A percentile compares a stretch with the other conserved stretches of the same genome.
These are phyloP conservation scores for Phytophthora chlamydospora DNA, from an alignment of 352 stramenopile species.

Conservation along the genomic window DNA sequence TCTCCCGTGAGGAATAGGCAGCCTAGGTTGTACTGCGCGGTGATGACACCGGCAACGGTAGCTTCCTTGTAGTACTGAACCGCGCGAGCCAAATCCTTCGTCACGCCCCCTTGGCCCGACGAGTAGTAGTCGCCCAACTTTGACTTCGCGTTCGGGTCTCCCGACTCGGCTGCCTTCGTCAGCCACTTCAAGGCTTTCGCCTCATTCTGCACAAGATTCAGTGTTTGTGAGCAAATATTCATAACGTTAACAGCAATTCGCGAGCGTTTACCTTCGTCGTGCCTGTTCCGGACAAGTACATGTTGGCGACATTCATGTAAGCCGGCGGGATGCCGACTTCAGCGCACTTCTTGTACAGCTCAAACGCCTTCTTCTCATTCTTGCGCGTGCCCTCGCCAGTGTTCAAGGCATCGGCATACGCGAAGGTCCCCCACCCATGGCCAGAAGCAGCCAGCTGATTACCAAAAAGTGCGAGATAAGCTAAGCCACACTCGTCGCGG, in stretches of 20 bases:
- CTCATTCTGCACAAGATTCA: conserved; percentile 55
- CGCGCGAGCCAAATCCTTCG: conserved; percentile 57
- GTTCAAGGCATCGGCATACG: conserved; percentile 78
- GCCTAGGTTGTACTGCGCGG: conserved; percentile 82
- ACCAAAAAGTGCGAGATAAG: not conserved
- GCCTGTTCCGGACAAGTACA: conserved; percentile 75
- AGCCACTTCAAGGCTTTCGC: conserved; percentile 73
- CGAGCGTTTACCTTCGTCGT: conserved; percentile 60
- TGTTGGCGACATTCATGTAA: conserved; percentile 85
- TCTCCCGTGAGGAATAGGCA: conserved; percentile 76
- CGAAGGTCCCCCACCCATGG: conserved; percentile 82
- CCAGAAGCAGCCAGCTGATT: conserved; percentile 55
- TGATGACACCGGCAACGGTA: conserved; percentile 56
- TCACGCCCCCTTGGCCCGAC: conserved; percentile 56
- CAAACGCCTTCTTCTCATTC: conserved; percentile 80
- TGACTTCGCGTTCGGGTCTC: conserved; percentile 78
- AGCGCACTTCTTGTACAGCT: conserved; percentile 75
- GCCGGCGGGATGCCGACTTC: conserved; percentile 68
- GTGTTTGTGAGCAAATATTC: not conserved
- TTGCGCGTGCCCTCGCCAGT: conserved; percentile 78
- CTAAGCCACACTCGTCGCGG: not conserved
- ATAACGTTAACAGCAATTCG: not conserved
- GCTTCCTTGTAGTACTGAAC: conserved; percentile 78
- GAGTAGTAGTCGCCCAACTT: conserved; percentile 77
- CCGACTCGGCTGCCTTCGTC: conserved; percentile 72